Evolutionary conservation across 441 rosid genomes (phyloP).

Genomic region (Geranium incanum): DNA sequence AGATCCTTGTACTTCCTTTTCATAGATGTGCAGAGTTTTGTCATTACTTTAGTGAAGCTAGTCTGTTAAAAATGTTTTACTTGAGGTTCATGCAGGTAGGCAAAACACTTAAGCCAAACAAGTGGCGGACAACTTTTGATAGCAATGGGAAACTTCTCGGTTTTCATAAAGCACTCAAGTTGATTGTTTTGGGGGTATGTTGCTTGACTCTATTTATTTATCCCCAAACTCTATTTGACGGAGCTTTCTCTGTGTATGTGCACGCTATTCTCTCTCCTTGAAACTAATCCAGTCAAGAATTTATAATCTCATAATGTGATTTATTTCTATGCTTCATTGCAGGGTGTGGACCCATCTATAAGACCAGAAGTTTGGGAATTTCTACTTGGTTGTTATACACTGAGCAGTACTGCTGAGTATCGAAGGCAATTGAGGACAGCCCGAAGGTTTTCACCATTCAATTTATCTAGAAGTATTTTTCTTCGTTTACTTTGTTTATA

Average conservation of each 20-base stretch:
- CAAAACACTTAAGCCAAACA: slow-evolving; percentile 87
- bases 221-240: slow-evolving; percentile 11
- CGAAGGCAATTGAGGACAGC: slow-evolving; percentile 67
- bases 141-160: slow-evolving; percentile 68
- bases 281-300: neutral
- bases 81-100: slow-evolving; percentile 39
- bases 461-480: slow-evolving; percentile 14
- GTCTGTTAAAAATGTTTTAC: neutral
- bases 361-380: slow-evolving; percentile 98
- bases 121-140: slow-evolving; percentile 75
- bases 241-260: neutral
- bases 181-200: slow-evolving; percentile 80
- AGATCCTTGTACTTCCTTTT: neutral
- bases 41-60: neutral
- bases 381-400: slow-evolving; percentile 84
- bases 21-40: neutral
- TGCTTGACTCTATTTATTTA: slow-evolving; percentile 5
- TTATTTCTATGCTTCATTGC: slow-evolving; percentile 28
- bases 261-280: neutral
- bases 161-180: slow-evolving; percentile 73
- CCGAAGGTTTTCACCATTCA: slow-evolving; percentile 48
- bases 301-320: slow-evolving; percentile 12
- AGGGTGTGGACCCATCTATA: slow-evolving; percentile 93
- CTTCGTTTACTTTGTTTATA: slow-evolving; percentile 16
- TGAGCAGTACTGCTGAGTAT: slow-evolving; percentile 71